A percentile compares a stretch with the other conserved stretches of the same genome.
These are phyloP conservation scores for Mitragyna speciosa DNA, from an alignment of 257 asterid genomes.

Conservation along the genomic window DNA sequence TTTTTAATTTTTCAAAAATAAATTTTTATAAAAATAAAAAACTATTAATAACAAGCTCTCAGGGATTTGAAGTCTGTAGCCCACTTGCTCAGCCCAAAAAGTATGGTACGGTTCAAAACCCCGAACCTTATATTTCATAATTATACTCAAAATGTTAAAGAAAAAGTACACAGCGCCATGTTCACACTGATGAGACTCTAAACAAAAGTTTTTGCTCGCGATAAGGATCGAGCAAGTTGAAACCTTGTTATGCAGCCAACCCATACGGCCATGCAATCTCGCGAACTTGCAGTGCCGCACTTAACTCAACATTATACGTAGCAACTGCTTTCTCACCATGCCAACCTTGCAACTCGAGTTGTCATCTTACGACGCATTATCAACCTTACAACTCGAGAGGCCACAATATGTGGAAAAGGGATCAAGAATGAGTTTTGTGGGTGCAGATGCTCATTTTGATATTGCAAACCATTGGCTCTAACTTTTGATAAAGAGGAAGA, in stretches of 20 bases:
- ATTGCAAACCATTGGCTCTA: background rate
- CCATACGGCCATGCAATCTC: background rate
- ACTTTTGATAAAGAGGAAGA: background rate
- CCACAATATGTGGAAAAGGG: background rate
- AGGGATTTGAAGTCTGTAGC: too few relatives aligned
- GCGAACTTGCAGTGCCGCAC: background rate
- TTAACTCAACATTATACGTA: background rate
- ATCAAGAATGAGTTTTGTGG: background rate
- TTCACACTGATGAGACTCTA: background rate
- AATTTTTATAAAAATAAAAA: too few relatives aligned
- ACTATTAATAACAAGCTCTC: too few relatives aligned
- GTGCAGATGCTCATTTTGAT: background rate
- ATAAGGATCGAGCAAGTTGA: background rate
- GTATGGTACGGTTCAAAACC: too few relatives aligned
- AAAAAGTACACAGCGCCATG: background rate
- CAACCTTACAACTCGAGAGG: slow-evolving; percentile 6
- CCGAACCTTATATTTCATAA: too few relatives aligned
- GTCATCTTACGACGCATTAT: background rate
- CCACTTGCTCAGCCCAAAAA: too few relatives aligned
- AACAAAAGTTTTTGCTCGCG: background rate
- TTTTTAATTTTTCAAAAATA: too few relatives aligned
- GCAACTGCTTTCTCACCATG: slow-evolving; percentile 3
- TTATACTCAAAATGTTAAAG: background rate
- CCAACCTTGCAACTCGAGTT: background rate
- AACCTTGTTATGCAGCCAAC: background rate